phyloP scores from a whole-genome alignment of 2,329 filamentous ascomycete species.

The Polytolypa hystricis region DNA sequence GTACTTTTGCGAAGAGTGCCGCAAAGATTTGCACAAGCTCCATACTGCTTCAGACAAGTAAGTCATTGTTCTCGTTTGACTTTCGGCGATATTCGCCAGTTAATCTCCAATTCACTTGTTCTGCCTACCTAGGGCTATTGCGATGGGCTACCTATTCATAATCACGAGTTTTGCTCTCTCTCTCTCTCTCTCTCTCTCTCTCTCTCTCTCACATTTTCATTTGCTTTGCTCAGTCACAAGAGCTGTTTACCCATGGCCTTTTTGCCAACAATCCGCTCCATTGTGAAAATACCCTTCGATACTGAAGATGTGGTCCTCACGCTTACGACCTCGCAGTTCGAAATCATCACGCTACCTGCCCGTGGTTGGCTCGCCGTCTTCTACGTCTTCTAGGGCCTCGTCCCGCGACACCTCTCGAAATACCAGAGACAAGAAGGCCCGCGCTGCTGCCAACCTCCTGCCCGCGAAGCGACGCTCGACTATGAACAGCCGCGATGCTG shows the following conservation, averaged over 20 bases:
- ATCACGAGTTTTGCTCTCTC: neutral
- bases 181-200: slow-evolving; percentile 2
- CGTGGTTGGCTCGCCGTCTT: slow-evolving; percentile 40
- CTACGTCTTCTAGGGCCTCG: slow-evolving; percentile 33
- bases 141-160: too few relatives aligned
- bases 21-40: slow-evolving; percentile 81
- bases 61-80: slow-evolving; percentile 29
- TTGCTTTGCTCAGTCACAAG: neutral
- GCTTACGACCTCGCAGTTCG: slow-evolving; percentile 38
- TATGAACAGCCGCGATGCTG: slow-evolving; percentile 92
- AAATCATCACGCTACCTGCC: slow-evolving; percentile 55
- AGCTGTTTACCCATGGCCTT: too few relatives aligned
- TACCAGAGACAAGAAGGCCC: slow-evolving; percentile 32
- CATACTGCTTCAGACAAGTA: slow-evolving; percentile 75
- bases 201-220: neutral
- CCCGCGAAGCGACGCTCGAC: slow-evolving; percentile 80
- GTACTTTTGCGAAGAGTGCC: slow-evolving; percentile 95
- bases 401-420: slow-evolving; percentile 30
- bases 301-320: slow-evolving; percentile 13
- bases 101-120: neutral
- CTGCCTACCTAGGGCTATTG: too few relatives aligned
- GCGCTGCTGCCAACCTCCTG: slow-evolving; percentile 43
- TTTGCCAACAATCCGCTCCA: too few relatives aligned
- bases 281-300: too few relatives aligned
- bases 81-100: neutral